phyloP scores from a whole-genome alignment of 2,329 filamentous ascomycete genomes.

The Alternaria solani region DNA sequence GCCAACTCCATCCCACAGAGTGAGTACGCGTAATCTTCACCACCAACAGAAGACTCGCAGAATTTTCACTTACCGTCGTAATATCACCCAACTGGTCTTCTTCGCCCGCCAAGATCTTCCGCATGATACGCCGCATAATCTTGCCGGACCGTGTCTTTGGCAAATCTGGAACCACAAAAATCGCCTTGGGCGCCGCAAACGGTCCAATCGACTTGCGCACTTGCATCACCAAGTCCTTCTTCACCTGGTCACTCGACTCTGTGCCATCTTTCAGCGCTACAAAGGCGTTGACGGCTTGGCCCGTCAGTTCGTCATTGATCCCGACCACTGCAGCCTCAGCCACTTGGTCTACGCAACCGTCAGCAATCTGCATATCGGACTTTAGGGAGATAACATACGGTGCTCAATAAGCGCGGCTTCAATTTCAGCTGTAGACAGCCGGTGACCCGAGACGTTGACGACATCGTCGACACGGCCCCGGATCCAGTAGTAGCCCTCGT shows the following conservation, averaged over 20 bases:
- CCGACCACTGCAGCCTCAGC: slow-evolving; percentile 96
- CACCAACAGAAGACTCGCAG: slow-evolving; percentile 19
- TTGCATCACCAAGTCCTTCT: slow-evolving; percentile 93
- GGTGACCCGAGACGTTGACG: slow-evolving; percentile 96
- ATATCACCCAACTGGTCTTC: slow-evolving; percentile 96
- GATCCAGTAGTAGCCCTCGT: slow-evolving; percentile 99
- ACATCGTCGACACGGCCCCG: slow-evolving; percentile 97
- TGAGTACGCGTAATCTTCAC: slow-evolving; percentile 41
- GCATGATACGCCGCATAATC: slow-evolving; percentile 97
- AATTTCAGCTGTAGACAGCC: slow-evolving; percentile 96
- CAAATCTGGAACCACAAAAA: slow-evolving; percentile 89
- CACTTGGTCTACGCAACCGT: slow-evolving; percentile 65
- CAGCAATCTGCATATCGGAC: slow-evolving; percentile 22
- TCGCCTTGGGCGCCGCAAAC: slow-evolving; percentile 93
- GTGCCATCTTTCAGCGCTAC: slow-evolving; percentile 88
- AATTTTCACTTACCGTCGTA: slow-evolving; percentile 73
- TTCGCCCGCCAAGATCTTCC: slow-evolving; percentile 97
- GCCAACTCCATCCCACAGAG: slow-evolving; percentile 27
- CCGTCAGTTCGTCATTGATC: slow-evolving; percentile 90
- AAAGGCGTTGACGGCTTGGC: slow-evolving; percentile 97
- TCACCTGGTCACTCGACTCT: slow-evolving; percentile 78
- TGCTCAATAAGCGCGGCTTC: slow-evolving; percentile 97
- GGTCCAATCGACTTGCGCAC: slow-evolving; percentile 97
- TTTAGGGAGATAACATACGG: slow-evolving; percentile 50
- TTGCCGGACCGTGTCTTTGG: slow-evolving; percentile 98